Base-by-base conservation (phyloP, 306 rosid species). In the Dryas alaskensis region DNA sequence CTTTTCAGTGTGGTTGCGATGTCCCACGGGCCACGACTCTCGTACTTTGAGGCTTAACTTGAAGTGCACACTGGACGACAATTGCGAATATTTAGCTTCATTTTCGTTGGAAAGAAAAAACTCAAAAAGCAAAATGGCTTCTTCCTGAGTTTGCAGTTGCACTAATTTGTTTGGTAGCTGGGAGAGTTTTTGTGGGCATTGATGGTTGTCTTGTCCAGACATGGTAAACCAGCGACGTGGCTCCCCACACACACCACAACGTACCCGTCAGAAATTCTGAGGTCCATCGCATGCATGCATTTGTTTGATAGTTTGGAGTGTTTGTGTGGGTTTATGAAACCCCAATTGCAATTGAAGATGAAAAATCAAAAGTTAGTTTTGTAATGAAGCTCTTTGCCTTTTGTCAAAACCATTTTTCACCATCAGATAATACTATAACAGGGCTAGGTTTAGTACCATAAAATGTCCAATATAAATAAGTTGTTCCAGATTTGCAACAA, bases 211-310 rank as follows among this genome's bases (percentile, higher is more conserved):
- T 65, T 54, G 72, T 65, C 79, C 80, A 12, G 52, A 52, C 50
- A 52, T 13, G 65, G 8, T 5, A 22, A 11, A 57, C 25, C 13
- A 48, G 10, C 2, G 80, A 67, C 69, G 80, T 76, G 73, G 73
- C 62, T 58, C 46, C 44, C 31, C 3, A 4, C 14, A 17, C 37
- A 3, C 14, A 22, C 61, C 31, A 57, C 6, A 22, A 57, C 14
- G 39, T 57, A 9, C 27, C 6, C 1, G 6, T 57, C 39, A 57
- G 2, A 1, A 6, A 50, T 5, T 50, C 54, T 49, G 52, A 49
- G 52, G 14, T 49, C 52, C 52, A 11, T 31, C 37, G 37, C 37
- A 31, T 31, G 37, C 3, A 27, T 31, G 10, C 8, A 31, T 60
- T 60, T 27, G 43, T 59, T 22, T 31, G 5, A 31, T 22, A 19